Base-by-base conservation (phyloP, 2,329 filamentous ascomycete genomes). In the Fusarium camptoceras region DNA sequence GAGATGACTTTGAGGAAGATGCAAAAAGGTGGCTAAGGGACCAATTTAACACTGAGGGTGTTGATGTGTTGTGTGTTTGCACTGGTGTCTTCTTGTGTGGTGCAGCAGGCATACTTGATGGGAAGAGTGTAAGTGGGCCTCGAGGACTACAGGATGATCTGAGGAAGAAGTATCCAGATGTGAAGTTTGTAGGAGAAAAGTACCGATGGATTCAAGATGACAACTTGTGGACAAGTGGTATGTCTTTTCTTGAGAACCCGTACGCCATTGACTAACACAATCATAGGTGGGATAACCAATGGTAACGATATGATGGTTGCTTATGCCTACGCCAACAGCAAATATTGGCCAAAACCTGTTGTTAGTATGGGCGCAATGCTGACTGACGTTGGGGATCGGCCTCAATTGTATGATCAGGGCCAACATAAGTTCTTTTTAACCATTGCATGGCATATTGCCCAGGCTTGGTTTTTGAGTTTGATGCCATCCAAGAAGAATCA, bases 241-340 rank as follows among this genome's bases (percentile, higher is more conserved):
- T 58, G 82, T 80, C 22, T 22, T 30, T n/a, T 8, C 14, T 22
- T 16, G 8, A 20, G 10, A 24, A 15, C 20, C n/a, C 12, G 14
- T 43, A 14, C 24, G 8, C 27, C 34, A 8, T 15, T 44, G 9
- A 30, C 48, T 65, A 42, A 60, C 41, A 25, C 24, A 8, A 44
- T 42, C 22, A 44, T n/a, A 86, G 84, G 84, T n/a, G 85, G 84
- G 53, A 77, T 88, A 55, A 88, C 86, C 15, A 87, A 87, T 64
- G 85, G 85, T 31, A 87, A 87, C 68, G 86, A 88, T 60, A 79
- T 88, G 55, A 82, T 87, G 46, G 83, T 83, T 20, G 85, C 85
- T 4, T 88, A 87, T 72, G 81, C 82, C 11, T 81, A 83, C 37
- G 76, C 80, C 8, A 79, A 78, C 44, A 78, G n/a, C n/a, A 55